Percentiles rank a stretch among this genome's conserved stretches.
Evolutionary conservation across 176 grass and related monocot genomes (phyloP).

Genomic region (Urochloa ruziziensis): DNA sequence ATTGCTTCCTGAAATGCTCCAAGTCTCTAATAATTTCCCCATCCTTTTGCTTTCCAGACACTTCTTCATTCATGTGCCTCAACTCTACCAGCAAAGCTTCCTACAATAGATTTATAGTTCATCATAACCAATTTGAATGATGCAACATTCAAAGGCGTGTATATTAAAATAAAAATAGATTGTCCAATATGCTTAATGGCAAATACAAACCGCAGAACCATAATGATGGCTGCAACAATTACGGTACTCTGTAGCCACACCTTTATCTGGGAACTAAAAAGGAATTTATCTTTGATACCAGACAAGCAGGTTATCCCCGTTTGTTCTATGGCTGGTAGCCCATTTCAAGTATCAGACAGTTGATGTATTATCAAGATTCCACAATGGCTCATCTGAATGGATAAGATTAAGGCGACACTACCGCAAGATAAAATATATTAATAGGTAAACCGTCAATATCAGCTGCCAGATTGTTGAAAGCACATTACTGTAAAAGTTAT

Average conservation of each 20-base stretch:
- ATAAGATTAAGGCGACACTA: background rate
- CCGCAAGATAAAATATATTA: background rate
- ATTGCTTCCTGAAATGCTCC: slow-evolving; percentile 89
- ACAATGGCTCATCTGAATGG: background rate
- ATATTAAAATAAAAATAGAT: background rate
- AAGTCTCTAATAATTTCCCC: slow-evolving; percentile 71
- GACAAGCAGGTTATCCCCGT: background rate
- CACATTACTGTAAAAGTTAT: background rate
- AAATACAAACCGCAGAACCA: background rate
- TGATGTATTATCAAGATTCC: background rate
- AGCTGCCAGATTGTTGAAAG: background rate
- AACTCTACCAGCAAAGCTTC: slow-evolving; percentile 92
- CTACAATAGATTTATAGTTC: slow-evolving; percentile 44
- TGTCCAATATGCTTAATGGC: background rate
- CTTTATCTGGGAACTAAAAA: slow-evolving; percentile 19
- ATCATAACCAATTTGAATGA: slow-evolving; percentile 1
- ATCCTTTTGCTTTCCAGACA: slow-evolving; percentile 86
- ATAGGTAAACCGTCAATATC: background rate
- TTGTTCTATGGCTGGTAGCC: background rate
- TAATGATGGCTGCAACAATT: background rate
- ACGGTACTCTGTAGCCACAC: background rate
- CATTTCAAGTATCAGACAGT: background rate
- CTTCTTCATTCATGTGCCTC: slow-evolving; percentile 98
- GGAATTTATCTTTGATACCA: background rate
- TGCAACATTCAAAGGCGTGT: background rate